These are phyloP conservation scores for Chaetomium sp. DNA, from an alignment of 2,329 filamentous ascomycete species.

Conservation along the genomic window DNA sequence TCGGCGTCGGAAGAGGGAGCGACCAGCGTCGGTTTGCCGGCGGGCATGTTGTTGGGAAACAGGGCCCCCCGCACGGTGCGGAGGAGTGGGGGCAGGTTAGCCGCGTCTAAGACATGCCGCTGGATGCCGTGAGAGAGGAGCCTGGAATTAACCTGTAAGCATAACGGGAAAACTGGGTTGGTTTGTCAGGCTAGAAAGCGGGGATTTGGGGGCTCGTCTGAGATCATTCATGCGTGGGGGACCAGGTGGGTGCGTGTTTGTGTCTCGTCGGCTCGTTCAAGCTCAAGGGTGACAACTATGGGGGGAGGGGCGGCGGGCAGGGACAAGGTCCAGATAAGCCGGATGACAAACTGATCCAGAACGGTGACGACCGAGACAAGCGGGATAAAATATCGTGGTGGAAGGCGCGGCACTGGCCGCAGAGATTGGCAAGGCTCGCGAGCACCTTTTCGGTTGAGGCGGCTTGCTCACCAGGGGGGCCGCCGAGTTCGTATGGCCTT, in stretches of 20 bases:
- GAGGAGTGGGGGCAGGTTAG: slow-evolving; percentile 66
- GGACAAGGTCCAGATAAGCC: slow-evolving; percentile 17
- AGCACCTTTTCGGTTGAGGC: slow-evolving; percentile 24
- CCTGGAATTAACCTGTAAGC: slow-evolving; percentile 42
- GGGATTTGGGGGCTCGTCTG: slow-evolving; percentile 15
- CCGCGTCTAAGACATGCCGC: slow-evolving; percentile 62
- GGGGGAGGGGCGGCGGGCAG: slow-evolving; percentile 11
- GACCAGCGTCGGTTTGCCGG: slow-evolving; percentile 60
- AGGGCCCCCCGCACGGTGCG: slow-evolving; percentile 73
- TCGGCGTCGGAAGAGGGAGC: slow-evolving; percentile 63
- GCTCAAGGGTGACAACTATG: not conserved
- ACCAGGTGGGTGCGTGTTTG: slow-evolving; percentile 12
- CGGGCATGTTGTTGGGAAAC: slow-evolving; percentile 80
- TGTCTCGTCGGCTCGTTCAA: slow-evolving; percentile 12
- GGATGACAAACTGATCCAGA: slow-evolving; percentile 19
- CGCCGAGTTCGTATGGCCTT: slow-evolving; percentile 31
- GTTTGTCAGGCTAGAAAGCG: slow-evolving; percentile 1
- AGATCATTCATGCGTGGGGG: slow-evolving; percentile 33
- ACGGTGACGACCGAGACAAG: slow-evolving; percentile 15
- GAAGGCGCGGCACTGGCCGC: slow-evolving; percentile 35
- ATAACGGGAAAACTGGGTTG: slow-evolving; percentile 2
- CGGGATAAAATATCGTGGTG: slow-evolving; percentile 28
- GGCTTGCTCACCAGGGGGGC: slow-evolving; percentile 29
- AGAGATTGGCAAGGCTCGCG: slow-evolving; percentile 24
- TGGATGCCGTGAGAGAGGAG: slow-evolving; percentile 61